phyloP scores from a whole-genome alignment of 345 rosid species.

The Dimocarpus longan region DNA sequence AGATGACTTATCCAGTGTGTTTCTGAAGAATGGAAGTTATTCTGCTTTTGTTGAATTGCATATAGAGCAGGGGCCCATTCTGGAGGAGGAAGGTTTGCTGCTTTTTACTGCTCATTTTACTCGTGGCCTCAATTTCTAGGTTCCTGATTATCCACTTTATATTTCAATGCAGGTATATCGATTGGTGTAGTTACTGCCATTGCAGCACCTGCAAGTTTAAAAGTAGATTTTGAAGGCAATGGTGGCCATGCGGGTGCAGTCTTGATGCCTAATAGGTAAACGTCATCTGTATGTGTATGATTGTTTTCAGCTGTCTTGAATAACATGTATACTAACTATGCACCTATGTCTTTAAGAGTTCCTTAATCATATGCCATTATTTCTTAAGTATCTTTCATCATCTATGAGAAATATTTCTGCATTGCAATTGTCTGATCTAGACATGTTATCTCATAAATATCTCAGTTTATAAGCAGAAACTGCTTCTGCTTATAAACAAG shows the following conservation, averaged over 20 bases:
- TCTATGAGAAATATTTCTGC: neutral
- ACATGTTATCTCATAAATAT: neutral
- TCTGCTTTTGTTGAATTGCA: slow-evolving; percentile 90
- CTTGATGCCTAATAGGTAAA: slow-evolving; percentile 86
- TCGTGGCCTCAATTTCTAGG: neutral
- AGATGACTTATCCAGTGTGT: slow-evolving; percentile 62
- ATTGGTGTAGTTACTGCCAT: slow-evolving; percentile 91
- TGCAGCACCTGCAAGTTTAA: slow-evolving; percentile 97
- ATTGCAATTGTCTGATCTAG: neutral
- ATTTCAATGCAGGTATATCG: slow-evolving; percentile 52
- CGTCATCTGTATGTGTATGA: neutral
- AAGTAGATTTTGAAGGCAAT: slow-evolving; percentile 85
- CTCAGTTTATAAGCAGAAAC: too few species aligned
- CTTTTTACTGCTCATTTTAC: slow-evolving; percentile 12
- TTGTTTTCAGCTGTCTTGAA: neutral
- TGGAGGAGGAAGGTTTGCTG: slow-evolving; percentile 79
- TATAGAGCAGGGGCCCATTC: slow-evolving; percentile 93
- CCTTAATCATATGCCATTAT: neutral
- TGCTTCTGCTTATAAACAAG: too few species aligned
- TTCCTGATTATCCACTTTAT: slow-evolving; percentile 16
- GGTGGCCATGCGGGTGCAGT: slow-evolving; percentile 99
- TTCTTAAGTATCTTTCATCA: neutral
- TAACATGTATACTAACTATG: neutral
- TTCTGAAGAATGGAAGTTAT: slow-evolving; percentile 66
- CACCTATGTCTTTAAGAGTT: neutral